Evolutionary conservation across 2,329 filamentous ascomycete genomes (phyloP), one percentile per base, ranked within the genome.

Genomic region (Fusarium sororula): DNA sequence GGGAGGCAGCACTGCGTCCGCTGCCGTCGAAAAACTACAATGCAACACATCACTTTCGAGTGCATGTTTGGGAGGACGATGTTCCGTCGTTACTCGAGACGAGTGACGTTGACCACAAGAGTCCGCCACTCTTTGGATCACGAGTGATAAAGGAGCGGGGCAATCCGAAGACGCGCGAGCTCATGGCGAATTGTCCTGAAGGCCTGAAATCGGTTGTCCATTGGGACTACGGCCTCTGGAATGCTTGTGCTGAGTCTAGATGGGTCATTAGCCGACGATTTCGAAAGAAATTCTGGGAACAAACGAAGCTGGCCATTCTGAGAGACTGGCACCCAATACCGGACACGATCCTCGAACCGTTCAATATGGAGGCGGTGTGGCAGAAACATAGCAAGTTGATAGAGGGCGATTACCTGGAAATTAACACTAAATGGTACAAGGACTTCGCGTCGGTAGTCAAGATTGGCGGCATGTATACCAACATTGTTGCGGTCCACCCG

Each of bases 181-280:
- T 20, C 4, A 41, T 55, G 35, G n/a, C 51, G 15, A n/a, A 9
- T 18, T 39, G 24, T 20, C 15, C 24, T 10, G 51, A 55, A 28
- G 20, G 5, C 2, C 14, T n/a, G 24, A 55, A 39, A 12, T 65
- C 62, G 9, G 44, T 47, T 10, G 24, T 32, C 2, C 39, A 51
- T 39, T 64, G 55, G 55, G 62, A 64, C 20, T 26, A 32, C 17
- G 62, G 62, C 15, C 15, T 64, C 5, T 64, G 62, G 62, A n/a
- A 24, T 3, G 62, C 62, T 6, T 64, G 62, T 24, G 6, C 1
- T 15, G 62, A 64, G 20, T 64, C 62, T 28, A 30, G 62, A 24
- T 12, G 38, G 18, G 37, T 60, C 7, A 51, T 64, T 1, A 20
- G 6, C 32, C 41, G 26, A 18, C 30, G 26, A 2, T 64, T 63